Percentiles rank a stretch among this genome's conserved stretches.
These are phyloP conservation scores for Chytridium lagenaria DNA, from an alignment of 371 early-diverging fungal genomes.

Conservation along the genomic window DNA sequence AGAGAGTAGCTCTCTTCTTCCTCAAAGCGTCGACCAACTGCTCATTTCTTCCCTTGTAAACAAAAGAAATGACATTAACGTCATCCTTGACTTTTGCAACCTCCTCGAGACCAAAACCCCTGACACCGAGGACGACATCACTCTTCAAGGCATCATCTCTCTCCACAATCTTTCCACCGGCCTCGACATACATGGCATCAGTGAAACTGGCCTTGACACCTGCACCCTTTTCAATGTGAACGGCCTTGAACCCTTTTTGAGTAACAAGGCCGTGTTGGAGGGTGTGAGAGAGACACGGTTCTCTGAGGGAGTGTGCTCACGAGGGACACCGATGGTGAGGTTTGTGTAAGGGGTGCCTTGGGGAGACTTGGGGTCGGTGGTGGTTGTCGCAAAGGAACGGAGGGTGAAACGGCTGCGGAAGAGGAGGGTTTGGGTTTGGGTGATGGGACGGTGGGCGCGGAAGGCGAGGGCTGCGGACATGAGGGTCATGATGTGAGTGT, in stretches of 20 bases:
- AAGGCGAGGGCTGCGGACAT: neutral
- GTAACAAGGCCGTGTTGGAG: slow-evolving; percentile 30
- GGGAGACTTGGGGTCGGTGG: no score
- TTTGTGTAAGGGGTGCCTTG: neutral
- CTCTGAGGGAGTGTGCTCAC: slow-evolving; percentile 32
- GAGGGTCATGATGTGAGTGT: no score
- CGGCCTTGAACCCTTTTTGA: slow-evolving; percentile 37
- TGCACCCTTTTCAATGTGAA: slow-evolving; percentile 35
- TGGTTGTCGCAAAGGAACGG: neutral
- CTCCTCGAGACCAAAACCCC: slow-evolving; percentile 5
- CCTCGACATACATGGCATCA: slow-evolving; percentile 33
- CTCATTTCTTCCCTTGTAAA: slow-evolving; percentile 27
- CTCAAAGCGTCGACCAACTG: slow-evolving; percentile 23
- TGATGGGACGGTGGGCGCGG: neutral
- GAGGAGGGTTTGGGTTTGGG: neutral
- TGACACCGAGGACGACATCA: slow-evolving; percentile 1
- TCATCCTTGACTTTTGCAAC: slow-evolving; percentile 25
- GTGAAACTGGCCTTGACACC: slow-evolving; percentile 33
- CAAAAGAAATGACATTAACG: slow-evolving; percentile 28
- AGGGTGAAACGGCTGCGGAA: no score
- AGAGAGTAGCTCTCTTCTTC: slow-evolving; percentile 16
- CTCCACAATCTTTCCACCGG: slow-evolving; percentile 36
- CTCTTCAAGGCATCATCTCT: slow-evolving; percentile 3
- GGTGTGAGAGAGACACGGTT: slow-evolving; percentile 43
- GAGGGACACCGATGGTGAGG: slow-evolving; percentile 31